Base-by-base conservation (phyloP, 1,284 basidiomycete genomes). In the Leccinum subfulvum region DNA sequence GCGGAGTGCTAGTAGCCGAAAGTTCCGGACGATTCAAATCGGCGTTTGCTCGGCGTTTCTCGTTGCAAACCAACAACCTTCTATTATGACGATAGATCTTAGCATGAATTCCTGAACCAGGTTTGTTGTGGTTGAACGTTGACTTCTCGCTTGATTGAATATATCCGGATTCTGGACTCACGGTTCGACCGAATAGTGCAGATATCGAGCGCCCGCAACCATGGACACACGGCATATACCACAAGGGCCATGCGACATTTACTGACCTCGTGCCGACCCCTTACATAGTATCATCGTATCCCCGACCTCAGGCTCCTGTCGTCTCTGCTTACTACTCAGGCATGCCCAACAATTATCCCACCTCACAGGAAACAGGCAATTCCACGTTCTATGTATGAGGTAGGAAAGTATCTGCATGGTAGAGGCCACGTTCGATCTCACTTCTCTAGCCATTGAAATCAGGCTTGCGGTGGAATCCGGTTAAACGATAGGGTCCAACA, bases 381-480 rank as follows among this genome's bases (percentile, higher is more conserved):
- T 44, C 39, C n/a, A 53, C 44, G 2, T 9, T 66, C 39, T 21
- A 63, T 37, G 54, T 66, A 35, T 58, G 54, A 8, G 53, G 65
- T 68, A 3, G 23, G 64, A 14, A 5, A 18, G 30, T 58, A 1
- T 33, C 41, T 41, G 3, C 30, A 33, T 7, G 1, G 4, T 28
- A 39, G 44, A 44, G 8, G 23, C n/a, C 7, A 7, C 9, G 5
- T 37, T 41, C n/a, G 16, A 30, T 23, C 53, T 28, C 28, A 26
- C 13, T 41, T 4, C 4, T 33, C 62, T 53, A 66, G 63, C 26
- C 16, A 58, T 67, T 5, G 41, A 54, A 14, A 39, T 69, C 0
- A 37, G 52, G 8, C 68, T 69, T 33, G 53, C 58, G 3, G 28
- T 8, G 21, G 49, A 41, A 23, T 68, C 61, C 23, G 5, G 1